These are phyloP conservation scores for Saccharomycopsis babjevae DNA, from an alignment of 805 yeast genomes.

Conservation along the genomic window DNA sequence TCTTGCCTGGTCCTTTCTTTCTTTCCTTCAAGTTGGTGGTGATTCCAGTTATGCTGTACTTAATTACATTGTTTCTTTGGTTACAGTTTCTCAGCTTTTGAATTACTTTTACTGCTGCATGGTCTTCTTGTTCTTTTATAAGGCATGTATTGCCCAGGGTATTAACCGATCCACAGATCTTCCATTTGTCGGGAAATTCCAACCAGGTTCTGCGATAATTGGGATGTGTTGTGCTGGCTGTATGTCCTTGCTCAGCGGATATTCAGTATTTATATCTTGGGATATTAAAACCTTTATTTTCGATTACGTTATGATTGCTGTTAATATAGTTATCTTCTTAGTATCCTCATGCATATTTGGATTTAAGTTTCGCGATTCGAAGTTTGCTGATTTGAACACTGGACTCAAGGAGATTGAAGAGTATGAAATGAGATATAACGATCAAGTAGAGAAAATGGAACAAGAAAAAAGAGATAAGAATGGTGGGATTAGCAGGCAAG, in stretches of 20 bases:
- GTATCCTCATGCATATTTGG: slow-evolving; percentile 44
- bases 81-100: slow-evolving; percentile 58
- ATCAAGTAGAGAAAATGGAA: not conserved
- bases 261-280: slow-evolving; percentile 60
- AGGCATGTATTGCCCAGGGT: slow-evolving; percentile 47
- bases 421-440: slow-evolving; percentile 32
- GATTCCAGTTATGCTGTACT: slow-evolving; percentile 52
- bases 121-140: slow-evolving; percentile 52
- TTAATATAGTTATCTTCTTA: slow-evolving; percentile 37
- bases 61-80: slow-evolving; percentile 62
- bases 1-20: slow-evolving; percentile 49
- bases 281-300: slow-evolving; percentile 49
- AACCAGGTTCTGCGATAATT: slow-evolving; percentile 47
- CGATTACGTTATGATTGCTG: slow-evolving; percentile 62
- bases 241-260: slow-evolving; percentile 58
- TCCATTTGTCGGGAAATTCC: slow-evolving; percentile 41
- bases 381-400: slow-evolving; percentile 42
- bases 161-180: slow-evolving; percentile 30
- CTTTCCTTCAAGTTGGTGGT: slow-evolving; percentile 50
- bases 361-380: slow-evolving; percentile 35
- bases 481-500: too few species aligned
- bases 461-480: not conserved
- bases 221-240: slow-evolving; percentile 36
- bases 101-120: slow-evolving; percentile 48
- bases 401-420: slow-evolving; percentile 50